These are phyloP conservation scores for Phtheirospermum japonicum DNA, from an alignment of 257 asterid species.

Conservation along the genomic window DNA sequence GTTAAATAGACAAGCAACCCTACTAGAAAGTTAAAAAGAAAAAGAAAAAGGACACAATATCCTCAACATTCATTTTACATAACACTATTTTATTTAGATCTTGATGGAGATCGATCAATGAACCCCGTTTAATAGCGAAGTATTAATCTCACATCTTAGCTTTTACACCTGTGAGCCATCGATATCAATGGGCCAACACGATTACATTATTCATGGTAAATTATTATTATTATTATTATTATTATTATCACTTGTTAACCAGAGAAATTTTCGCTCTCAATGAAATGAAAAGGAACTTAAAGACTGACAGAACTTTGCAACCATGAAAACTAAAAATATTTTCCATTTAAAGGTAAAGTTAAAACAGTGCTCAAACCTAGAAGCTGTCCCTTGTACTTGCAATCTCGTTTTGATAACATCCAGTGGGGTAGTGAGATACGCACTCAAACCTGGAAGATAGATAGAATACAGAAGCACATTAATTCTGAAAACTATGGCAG, in stretches of 20 bases:
- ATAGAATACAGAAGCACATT: slow-evolving; percentile 2
- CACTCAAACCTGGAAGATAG: slow-evolving; percentile 60
- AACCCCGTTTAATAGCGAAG: background rate
- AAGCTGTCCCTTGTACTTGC: slow-evolving; percentile 68
- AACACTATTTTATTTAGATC: no score
- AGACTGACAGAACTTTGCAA: slow-evolving; percentile 1
- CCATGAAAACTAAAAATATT: background rate
- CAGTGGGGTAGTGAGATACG: slow-evolving; percentile 80
- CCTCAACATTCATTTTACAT: no score
- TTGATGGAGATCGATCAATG: background rate
- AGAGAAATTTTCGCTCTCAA: background rate
- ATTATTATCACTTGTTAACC: slow-evolving; percentile 5
- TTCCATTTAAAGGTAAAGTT: background rate
- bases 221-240: background rate
- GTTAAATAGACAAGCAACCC: no score
- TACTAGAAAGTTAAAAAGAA: background rate
- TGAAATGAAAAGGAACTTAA: background rate
- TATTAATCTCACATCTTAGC: background rate
- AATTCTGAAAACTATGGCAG: slow-evolving; percentile 19
- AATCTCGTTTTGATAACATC: slow-evolving; percentile 81
- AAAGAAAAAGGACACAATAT: no score
- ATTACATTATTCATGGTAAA: background rate
- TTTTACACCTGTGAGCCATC: no score
- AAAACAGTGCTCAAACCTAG: slow-evolving; percentile 39
- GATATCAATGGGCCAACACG: background rate